Base-by-base conservation (phyloP, 495 filamentous ascomycete genomes). In the Penicillium angulare region DNA sequence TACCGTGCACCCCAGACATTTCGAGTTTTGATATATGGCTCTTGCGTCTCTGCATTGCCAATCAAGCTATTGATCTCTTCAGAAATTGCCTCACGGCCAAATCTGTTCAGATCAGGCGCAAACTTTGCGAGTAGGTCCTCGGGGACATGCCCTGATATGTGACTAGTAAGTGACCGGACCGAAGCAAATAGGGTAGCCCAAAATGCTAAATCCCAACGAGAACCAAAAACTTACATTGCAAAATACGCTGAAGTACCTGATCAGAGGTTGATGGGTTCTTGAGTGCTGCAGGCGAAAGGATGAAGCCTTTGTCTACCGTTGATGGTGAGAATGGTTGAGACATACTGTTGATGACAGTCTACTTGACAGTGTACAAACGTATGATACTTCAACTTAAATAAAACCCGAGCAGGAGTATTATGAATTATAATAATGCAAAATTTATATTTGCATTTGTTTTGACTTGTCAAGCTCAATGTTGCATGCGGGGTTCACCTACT, bases 1-100 rank as follows among this genome's bases (percentile, higher is more conserved):
- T 72, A 61, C 8, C 56, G 52, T 2, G 60, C 49, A 10, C 65
- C 65, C 65, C 65, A 68, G 8, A 66, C 65, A 58, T 68, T 68
- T 18, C 52, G 46, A 8, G 43, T 40, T 46, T 68, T 68, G 8
- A 68, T 47, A 29, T 63, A 63, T 23, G 65, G 65, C 34, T 57
- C 49, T 15, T 68, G 53, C 0, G 44, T 49, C 51, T 68, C 65
- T 0, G 65, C 65, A 33, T 68, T 51, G 24, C 36, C 47, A 27
- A 59, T 59, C 7, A 51, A 22, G 23, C 3, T 12, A 29, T 54
- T 54, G 5, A 32, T 59, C 5, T 54, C 36, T 2, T 47, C 9
- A 17, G 56, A 59, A 16, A 59, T 55, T 34, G 56, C 56, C 17
- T 50, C 51, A 0, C 41, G 41, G 0, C 50, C 56, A 20, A 59